Evolutionary conservation across 2,329 filamentous ascomycete species (phyloP).

Genomic region (Neonectria punicea): DNA sequence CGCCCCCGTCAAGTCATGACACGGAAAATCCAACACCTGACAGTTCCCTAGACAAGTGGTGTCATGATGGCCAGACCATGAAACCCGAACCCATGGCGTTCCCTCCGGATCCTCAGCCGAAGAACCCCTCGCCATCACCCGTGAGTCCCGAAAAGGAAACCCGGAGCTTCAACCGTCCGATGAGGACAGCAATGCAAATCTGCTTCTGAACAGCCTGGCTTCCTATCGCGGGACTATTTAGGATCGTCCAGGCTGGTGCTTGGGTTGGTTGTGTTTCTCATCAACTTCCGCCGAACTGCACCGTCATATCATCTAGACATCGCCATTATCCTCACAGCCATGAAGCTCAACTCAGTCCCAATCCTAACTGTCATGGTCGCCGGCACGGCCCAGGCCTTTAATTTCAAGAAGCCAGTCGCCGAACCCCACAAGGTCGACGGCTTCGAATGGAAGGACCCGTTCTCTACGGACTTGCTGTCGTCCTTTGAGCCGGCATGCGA

Average conservation of each 20-base stretch:
- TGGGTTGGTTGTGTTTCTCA: not conserved
- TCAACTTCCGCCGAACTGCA: not conserved
- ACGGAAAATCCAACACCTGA: not conserved
- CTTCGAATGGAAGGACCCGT: slow-evolving; percentile 56
- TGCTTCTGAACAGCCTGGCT: slow-evolving; percentile 12
- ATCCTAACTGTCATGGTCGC: slow-evolving; percentile 25
- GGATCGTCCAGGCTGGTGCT: not conserved
- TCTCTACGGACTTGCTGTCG: slow-evolving; percentile 42
- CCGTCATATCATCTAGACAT: not conserved
- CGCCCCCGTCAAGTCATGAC: not conserved
- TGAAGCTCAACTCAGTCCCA: slow-evolving; percentile 37
- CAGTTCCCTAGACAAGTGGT: not conserved
- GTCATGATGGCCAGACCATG: slow-evolving; percentile 6
- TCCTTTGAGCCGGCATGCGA: slow-evolving; percentile 51
- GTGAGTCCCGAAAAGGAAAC: slow-evolving; percentile 38
- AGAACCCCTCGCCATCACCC: slow-evolving; percentile 11
- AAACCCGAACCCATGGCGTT: slow-evolving; percentile 1
- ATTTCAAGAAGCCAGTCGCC: slow-evolving; percentile 42
- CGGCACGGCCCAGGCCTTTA: slow-evolving; percentile 41
- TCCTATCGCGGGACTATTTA: slow-evolving; percentile 22
- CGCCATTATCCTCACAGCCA: slow-evolving; percentile 20
- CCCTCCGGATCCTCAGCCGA: not conserved
- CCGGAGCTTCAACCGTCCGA: slow-evolving; percentile 41
- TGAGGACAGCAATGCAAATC: slow-evolving; percentile 40
- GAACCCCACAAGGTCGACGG: slow-evolving; percentile 48